Evolutionary conservation across 176 grass and related monocot genomes (phyloP).

Genomic region (Ampelocalamus luodianensis): DNA sequence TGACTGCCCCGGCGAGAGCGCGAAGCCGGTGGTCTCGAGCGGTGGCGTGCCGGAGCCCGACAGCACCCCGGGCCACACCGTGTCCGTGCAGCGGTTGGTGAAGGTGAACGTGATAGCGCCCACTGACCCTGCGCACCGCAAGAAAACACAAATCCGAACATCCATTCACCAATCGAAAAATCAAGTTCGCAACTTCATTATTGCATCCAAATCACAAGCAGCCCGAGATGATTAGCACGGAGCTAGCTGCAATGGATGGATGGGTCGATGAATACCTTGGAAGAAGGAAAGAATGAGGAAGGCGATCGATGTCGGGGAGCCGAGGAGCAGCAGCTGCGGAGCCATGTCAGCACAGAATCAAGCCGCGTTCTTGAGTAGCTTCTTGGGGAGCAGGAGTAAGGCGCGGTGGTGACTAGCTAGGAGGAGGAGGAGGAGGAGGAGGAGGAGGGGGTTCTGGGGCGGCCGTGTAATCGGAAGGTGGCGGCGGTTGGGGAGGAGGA

Average conservation of each 20-base stretch:
- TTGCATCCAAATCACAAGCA: neutral
- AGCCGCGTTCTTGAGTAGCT: neutral
- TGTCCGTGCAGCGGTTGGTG: constrained; percentile 71
- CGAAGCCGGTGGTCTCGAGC: constrained; percentile 77
- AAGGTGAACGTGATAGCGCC: constrained; percentile 77
- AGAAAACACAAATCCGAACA: constrained; percentile 24
- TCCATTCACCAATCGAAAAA: neutral
- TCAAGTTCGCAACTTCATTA: neutral
- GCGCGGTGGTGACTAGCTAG: neutral
- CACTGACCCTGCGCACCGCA: constrained; percentile 45
- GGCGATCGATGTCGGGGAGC: constrained; percentile 34
- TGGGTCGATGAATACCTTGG: constrained; percentile 30
- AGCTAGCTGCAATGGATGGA: neutral
- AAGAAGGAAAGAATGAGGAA: constrained; percentile 49
- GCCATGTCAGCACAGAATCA: constrained; percentile 26
- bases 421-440: neutral
- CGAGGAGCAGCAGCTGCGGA: constrained; percentile 23
- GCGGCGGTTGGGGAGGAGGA: neutral
- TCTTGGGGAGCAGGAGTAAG: neutral
- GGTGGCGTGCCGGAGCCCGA: constrained; percentile 69
- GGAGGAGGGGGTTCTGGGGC: neutral
- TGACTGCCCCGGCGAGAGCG: constrained; percentile 59
- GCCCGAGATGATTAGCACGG: neutral
- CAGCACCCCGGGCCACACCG: constrained; percentile 89
- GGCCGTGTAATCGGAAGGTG: neutral